These are phyloP conservation scores for Thielaviopsis musarum DNA, from an alignment of 2,329 filamentous ascomycete species.

Conservation along the genomic window DNA sequence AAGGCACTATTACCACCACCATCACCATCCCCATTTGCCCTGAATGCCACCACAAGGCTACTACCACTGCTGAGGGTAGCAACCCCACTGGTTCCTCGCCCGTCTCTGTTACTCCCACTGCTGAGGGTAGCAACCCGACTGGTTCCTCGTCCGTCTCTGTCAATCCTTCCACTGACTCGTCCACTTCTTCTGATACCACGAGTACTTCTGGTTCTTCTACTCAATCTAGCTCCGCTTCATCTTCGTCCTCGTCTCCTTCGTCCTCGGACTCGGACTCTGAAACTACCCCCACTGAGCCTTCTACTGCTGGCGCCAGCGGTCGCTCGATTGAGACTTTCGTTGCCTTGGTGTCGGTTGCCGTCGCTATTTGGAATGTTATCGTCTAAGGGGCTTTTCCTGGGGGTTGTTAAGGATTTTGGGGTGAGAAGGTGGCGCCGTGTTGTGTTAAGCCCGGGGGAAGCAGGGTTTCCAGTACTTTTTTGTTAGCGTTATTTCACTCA, in stretches of 20 bases:
- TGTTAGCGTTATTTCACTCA: too few species aligned
- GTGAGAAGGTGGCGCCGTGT: too few species aligned
- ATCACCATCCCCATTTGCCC: slow-evolving; percentile 1
- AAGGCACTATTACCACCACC: slow-evolving; percentile 1
- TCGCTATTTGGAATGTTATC: slow-evolving; percentile 3
- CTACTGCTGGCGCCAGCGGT: neutral
- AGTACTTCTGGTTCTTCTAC: neutral
- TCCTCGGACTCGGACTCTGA: neutral
- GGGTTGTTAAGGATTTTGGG: too few species aligned
- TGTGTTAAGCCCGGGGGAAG: too few species aligned
- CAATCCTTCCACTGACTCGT: neutral
- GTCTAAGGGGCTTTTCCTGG: neutral
- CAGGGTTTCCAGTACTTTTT: too few species aligned
- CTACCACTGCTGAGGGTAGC: neutral
- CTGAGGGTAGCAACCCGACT: neutral
- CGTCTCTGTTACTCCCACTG: neutral
- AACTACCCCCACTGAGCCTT: neutral
- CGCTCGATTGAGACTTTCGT: neutral
- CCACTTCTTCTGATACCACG: neutral
- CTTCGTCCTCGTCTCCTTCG: neutral
- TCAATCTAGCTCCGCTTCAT: neutral
- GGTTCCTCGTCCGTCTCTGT: neutral
- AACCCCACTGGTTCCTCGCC: neutral
- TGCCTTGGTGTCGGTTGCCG: neutral
- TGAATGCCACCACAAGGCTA: neutral